Conservation (phyloP, 768 basidiomycete genomes). For the Mycena albidolilacea region DNA sequence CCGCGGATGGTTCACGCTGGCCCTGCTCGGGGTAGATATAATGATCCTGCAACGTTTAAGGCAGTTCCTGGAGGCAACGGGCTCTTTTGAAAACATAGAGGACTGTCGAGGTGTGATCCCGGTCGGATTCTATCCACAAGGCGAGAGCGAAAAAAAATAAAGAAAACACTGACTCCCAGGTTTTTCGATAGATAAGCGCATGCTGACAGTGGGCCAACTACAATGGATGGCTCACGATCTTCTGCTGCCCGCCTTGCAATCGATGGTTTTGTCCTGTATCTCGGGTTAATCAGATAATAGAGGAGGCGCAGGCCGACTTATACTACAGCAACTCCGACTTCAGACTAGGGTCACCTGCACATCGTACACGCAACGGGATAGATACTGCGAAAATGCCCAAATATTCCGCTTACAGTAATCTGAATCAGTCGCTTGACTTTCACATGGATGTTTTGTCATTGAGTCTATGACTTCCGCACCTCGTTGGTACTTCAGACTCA, state of each 20-base stretch:
- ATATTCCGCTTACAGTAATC: too few species aligned
- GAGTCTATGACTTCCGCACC: too few species aligned
- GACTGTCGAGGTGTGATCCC: constrained; percentile 73
- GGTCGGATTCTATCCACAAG: constrained; percentile 75
- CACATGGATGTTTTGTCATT: too few species aligned
- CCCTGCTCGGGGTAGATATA: constrained; percentile 66
- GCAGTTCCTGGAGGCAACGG: constrained; percentile 62
- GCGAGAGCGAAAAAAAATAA: too few species aligned
- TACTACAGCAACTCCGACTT: constrained; percentile 66
- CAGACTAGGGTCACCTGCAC: constrained; percentile 64
- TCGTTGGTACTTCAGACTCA: too few species aligned
- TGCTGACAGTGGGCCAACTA: constrained; percentile 76
- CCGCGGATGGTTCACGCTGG: constrained; percentile 72
- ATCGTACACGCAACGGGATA: constrained; percentile 64
- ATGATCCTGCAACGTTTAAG: constrained; percentile 70
- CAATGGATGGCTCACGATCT: constrained; percentile 83
- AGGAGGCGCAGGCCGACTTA: constrained; percentile 75
- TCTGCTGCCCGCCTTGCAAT: constrained; percentile 73
- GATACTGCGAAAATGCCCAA: too few species aligned
- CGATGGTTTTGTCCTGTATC: constrained; percentile 69
- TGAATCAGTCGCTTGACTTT: too few species aligned
- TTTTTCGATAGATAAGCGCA: constrained; percentile 61
- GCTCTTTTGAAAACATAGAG: constrained; percentile 69
- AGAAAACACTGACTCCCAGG: constrained; percentile 2
- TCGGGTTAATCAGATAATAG: constrained; percentile 69